These are phyloP conservation scores for Sarocladium strictum DNA, from an alignment of 2,329 filamentous ascomycete species.

Conservation along the genomic window DNA sequence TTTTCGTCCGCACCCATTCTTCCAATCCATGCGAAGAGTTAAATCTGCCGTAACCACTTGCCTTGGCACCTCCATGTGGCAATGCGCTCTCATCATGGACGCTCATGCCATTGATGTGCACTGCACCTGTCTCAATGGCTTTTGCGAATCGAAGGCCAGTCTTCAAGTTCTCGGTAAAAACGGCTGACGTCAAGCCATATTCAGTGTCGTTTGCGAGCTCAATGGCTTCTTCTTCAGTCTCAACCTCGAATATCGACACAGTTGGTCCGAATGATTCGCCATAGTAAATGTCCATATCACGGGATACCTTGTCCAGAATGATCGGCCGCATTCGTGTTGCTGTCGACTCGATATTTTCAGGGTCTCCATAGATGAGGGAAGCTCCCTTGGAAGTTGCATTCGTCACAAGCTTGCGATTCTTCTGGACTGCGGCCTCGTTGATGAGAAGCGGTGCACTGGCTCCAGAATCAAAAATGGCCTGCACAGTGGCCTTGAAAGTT, in stretches of 20 bases:
- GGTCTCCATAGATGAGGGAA: conserved; percentile 35
- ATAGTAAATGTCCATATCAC: conserved; percentile 65
- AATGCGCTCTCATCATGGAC: conserved; percentile 58
- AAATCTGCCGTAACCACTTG: conserved; percentile 59
- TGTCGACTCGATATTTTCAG: conserved; percentile 24
- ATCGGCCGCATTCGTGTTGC: conserved; percentile 52
- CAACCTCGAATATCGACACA: conserved; percentile 60
- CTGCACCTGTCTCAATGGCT: conserved; percentile 59
- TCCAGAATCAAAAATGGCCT: conserved; percentile 44
- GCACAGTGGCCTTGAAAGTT: conserved; percentile 33
- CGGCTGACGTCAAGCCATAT: conserved; percentile 64
- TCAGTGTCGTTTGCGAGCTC: conserved; percentile 74
- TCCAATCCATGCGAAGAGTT: conserved; percentile 45
- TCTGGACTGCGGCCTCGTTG: conserved; percentile 57
- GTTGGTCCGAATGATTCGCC: conserved; percentile 75
- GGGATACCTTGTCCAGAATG: conserved; percentile 58
- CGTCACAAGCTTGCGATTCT: conserved; percentile 59
- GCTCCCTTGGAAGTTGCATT: conserved; percentile 67
- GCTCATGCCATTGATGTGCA: conserved; percentile 62
- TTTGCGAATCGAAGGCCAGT: conserved; percentile 53
- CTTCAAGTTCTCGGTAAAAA: conserved; percentile 66
- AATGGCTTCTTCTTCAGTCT: conserved; percentile 67
- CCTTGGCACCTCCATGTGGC: conserved; percentile 62
- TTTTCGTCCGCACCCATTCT: conserved; percentile 60
- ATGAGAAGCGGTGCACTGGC: conserved; percentile 65